Conservation (phyloP, 768 basidiomycete genomes). For the Kwoniella europaea region DNA sequence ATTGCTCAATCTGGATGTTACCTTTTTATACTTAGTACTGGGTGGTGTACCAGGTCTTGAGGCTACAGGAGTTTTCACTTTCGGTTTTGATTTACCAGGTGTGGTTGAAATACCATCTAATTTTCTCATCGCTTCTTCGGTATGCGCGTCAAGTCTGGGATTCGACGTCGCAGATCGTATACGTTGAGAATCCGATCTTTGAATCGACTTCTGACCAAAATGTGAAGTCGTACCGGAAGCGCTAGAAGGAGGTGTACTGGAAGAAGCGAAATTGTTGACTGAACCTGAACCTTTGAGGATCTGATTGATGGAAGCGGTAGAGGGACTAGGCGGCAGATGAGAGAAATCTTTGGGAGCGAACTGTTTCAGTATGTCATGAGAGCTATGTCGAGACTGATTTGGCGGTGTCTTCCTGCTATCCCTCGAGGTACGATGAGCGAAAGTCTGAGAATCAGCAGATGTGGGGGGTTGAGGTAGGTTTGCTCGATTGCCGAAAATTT, state of each 20-base stretch:
- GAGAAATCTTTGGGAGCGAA: constrained; percentile 74
- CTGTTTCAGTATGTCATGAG: constrained; percentile 66
- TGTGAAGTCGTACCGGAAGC: constrained; percentile 46
- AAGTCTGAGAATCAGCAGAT: constrained; percentile 43
- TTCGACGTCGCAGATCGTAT: constrained; percentile 9
- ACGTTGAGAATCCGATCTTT: constrained; percentile 38
- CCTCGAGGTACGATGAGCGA: constrained; percentile 14
- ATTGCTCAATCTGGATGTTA: constrained; percentile 26
- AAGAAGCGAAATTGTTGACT: constrained; percentile 42
- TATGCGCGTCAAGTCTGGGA: constrained; percentile 68
- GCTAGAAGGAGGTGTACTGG: constrained; percentile 27
- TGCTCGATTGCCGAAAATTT: constrained; percentile 12
- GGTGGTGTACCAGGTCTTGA: constrained; percentile 67
- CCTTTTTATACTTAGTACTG: constrained; percentile 13
- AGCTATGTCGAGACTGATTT: constrained; percentile 26
- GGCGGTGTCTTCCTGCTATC: constrained; percentile 41
- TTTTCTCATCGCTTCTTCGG: constrained; percentile 88
- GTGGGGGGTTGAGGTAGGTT: constrained; percentile 28
- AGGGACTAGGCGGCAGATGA: constrained; percentile 86
- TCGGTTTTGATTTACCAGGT: constrained; percentile 30
- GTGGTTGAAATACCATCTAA: constrained; percentile 85
- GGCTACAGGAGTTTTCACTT: constrained; percentile 45
- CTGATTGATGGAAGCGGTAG: constrained; percentile 85
- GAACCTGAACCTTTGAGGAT: constrained; percentile 65
- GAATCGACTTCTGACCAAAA: constrained; percentile 22